phyloP scores from a whole-genome alignment of 202 grass and related monocot species.

The Dendrocalamus latiflorus region DNA sequence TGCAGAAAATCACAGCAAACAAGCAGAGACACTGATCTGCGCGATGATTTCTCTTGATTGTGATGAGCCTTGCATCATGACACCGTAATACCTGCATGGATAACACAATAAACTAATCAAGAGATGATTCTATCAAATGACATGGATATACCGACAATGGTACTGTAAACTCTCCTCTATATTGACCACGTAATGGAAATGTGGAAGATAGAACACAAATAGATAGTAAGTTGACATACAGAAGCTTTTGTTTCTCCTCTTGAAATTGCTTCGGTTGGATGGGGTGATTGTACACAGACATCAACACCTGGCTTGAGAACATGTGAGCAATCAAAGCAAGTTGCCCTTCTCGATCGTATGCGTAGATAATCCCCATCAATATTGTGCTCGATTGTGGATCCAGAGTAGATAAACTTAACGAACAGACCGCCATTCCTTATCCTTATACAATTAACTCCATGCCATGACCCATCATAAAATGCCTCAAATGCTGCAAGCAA shows the following conservation, averaged over 20 bases:
- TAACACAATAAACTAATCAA: no score
- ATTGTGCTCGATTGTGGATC: slow-evolving; percentile 25
- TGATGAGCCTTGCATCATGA: no score
- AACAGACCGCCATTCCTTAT: slow-evolving; percentile 53
- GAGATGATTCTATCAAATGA: slow-evolving; percentile 17
- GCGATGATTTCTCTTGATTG: no score
- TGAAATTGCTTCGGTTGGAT: slow-evolving; percentile 26
- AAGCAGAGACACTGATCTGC: no score
- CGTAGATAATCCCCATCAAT: slow-evolving; percentile 52
- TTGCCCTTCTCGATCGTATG: slow-evolving; percentile 60
- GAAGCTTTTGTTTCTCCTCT: slow-evolving; percentile 21
- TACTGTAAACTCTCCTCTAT: background rate
- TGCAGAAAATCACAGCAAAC: no score
- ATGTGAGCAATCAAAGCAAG: slow-evolving; percentile 49
- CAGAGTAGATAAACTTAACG: slow-evolving; percentile 33
- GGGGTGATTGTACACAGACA: slow-evolving; percentile 54
- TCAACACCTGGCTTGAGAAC: slow-evolving; percentile 58
- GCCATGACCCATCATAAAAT: slow-evolving; percentile 69
- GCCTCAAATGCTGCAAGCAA: slow-evolving; percentile 69
- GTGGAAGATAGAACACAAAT: no score
- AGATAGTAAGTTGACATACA: slow-evolving; percentile 37
- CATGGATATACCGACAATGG: background rate
- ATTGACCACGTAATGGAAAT: no score
- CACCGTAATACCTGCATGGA: no score
- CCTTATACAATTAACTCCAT: slow-evolving; percentile 55